Percentiles rank a stretch among this genome's conserved stretches.
Evolutionary conservation across 129 eudicot species (phyloP).

Genomic region (Chrysanthemum lavandulifolium): DNA sequence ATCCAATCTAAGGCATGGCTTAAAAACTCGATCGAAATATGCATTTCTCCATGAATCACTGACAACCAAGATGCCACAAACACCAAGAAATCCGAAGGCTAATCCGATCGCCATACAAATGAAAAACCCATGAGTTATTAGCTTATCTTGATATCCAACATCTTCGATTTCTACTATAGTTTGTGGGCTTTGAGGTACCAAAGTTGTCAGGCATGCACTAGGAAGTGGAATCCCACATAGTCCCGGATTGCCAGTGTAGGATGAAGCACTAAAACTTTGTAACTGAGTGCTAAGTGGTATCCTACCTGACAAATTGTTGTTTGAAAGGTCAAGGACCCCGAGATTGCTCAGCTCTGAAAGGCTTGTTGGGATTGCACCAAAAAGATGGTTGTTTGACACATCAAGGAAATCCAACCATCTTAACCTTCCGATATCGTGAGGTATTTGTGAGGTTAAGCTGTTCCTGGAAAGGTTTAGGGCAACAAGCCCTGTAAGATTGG

Average conservation of each 20-base stretch:
- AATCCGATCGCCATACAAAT: slow-evolving; percentile 3
- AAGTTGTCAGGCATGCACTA: slow-evolving; percentile 8
- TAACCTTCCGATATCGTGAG: slow-evolving; percentile 16
- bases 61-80: slow-evolving; percentile 9
- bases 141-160: slow-evolving; percentile 5
- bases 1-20: background rate
- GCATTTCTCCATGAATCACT: slow-evolving; percentile 12
- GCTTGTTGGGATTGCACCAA: slow-evolving; percentile 14
- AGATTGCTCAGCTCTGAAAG: slow-evolving; percentile 10
- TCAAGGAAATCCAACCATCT: slow-evolving; percentile 15
- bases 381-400: slow-evolving; percentile 23
- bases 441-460: slow-evolving; percentile 12
- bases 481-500: slow-evolving; percentile 10
- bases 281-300: slow-evolving; percentile 34
- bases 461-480: slow-evolving; percentile 20
- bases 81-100: slow-evolving; percentile 10
- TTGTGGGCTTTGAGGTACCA: background rate
- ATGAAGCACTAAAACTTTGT: slow-evolving; percentile 17
- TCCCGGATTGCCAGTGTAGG: slow-evolving; percentile 25
- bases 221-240: slow-evolving; percentile 38
- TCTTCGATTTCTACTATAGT: background rate
- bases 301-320: slow-evolving; percentile 21
- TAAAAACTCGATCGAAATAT: background rate
- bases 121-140: slow-evolving; percentile 8
- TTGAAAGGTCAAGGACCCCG: slow-evolving; percentile 28